Percentiles rank a stretch among this genome's conserved stretches.
These are phyloP conservation scores for Steccherinum ochraceum DNA, from an alignment of 768 basidiomycete species.

Conservation along the genomic window DNA sequence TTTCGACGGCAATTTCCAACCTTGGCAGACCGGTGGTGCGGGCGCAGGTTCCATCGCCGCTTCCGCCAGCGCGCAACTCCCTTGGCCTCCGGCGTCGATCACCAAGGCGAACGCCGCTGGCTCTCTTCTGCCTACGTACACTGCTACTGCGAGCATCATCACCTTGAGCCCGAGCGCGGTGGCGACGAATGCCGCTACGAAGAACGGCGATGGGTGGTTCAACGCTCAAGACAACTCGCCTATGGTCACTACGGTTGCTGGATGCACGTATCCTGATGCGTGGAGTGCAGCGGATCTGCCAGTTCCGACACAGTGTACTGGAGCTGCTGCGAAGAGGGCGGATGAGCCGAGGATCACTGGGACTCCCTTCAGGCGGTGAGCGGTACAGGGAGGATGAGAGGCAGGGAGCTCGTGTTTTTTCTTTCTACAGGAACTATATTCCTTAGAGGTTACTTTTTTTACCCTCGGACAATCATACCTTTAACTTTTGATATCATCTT, in stretches of 20 bases:
- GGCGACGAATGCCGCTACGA: conserved; percentile 25
- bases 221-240: conserved; percentile 38
- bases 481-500: too few relatives aligned
- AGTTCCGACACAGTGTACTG: conserved; percentile 11
- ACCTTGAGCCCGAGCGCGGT: conserved; percentile 48
- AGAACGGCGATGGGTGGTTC: conserved; percentile 41
- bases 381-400: too few relatives aligned
- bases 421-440: too few relatives aligned
- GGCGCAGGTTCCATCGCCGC: conserved; percentile 42
- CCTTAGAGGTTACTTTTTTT: too few relatives aligned
- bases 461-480: too few relatives aligned
- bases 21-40: conserved; percentile 61
- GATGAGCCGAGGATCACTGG: too few relatives aligned
- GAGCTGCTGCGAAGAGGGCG: conserved; percentile 28
- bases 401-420: too few relatives aligned
- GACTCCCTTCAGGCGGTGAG: too few relatives aligned
- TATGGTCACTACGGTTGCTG: conserved; percentile 51
- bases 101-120: conserved; percentile 37
- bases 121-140: conserved; percentile 53
- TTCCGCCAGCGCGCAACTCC: conserved; percentile 33
- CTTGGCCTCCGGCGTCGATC: conserved; percentile 50
- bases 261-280: conserved; percentile 57
- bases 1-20: conserved; percentile 47
- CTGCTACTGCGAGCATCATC: conserved; percentile 46
- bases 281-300: conserved; percentile 43